These are phyloP conservation scores for Silene uniflora DNA, from an alignment of 148 eudicot species.

Conservation along the genomic window DNA sequence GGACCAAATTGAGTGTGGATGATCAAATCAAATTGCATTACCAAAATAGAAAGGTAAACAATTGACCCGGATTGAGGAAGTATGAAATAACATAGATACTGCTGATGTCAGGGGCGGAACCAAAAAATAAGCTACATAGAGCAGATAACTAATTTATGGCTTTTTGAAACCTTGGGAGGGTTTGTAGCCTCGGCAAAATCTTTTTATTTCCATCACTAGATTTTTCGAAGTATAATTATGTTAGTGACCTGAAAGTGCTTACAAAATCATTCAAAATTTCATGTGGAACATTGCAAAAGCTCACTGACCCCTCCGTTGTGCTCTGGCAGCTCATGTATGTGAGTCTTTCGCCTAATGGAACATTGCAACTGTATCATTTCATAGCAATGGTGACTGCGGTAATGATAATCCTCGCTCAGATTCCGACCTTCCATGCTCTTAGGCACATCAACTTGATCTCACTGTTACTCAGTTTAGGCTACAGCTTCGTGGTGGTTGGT, in stretches of 20 bases:
- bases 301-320: slow-evolving; percentile 1
- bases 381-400: slow-evolving; percentile 82
- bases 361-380: slow-evolving; percentile 71
- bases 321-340: slow-evolving; percentile 66
- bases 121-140: not conserved
- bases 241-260: not conserved
- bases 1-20: no score
- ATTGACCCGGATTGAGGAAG: no score
- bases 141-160: not conserved
- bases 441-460: slow-evolving; percentile 79
- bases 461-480: slow-evolving; percentile 75
- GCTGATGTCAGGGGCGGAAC: not conserved
- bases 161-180: not conserved
- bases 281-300: no score
- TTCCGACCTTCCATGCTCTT: slow-evolving; percentile 92
- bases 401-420: slow-evolving; percentile 77
- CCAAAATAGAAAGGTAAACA: no score
- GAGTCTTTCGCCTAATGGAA: slow-evolving; percentile 48
- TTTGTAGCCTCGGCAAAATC: no score
- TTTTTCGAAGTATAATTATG: not conserved
- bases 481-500: slow-evolving; percentile 65
- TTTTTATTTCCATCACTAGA: no score
- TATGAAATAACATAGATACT: not conserved
- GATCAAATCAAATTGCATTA: no score
- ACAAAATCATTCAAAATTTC: no score